These are phyloP conservation scores for Ophiostoma novo-ulmi DNA, from an alignment of 2,329 filamentous ascomycete species.

Conservation along the genomic window DNA sequence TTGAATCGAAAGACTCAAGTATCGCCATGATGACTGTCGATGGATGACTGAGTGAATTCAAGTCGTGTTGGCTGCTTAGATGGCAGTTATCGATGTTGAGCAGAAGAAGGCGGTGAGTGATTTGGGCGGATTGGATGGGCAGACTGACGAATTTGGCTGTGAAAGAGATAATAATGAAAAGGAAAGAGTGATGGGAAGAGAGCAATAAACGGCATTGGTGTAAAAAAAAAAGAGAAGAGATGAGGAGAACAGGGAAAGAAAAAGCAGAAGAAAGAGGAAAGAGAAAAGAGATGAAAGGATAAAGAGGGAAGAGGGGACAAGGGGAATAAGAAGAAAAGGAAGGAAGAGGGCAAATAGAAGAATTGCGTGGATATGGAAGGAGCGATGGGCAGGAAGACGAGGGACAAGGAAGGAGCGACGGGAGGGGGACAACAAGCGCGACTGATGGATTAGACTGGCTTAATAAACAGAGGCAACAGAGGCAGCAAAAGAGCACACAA, in stretches of 20 bases:
- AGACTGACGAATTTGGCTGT: neutral
- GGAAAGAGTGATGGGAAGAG: neutral
- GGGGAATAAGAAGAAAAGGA: neutral
- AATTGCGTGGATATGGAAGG: slow-evolving; percentile 11
- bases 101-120: slow-evolving; percentile 4
- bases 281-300: neutral
- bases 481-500: neutral
- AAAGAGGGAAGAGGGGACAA: neutral
- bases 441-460: neutral
- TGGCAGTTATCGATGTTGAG: neutral
- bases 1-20: neutral
- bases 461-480: neutral
- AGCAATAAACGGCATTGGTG: neutral
- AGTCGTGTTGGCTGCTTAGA: neutral
- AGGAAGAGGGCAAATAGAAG: slow-evolving; percentile 13
- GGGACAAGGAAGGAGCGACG: slow-evolving; percentile 13
- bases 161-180: neutral
- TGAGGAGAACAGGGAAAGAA: slow-evolving; percentile 23
- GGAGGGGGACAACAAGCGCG: slow-evolving; percentile 2
- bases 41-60: neutral
- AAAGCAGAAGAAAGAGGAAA: neutral
- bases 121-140: neutral
- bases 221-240: slow-evolving; percentile 7
- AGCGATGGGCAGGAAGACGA: slow-evolving; percentile 11
- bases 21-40: neutral